These are phyloP conservation scores for Zizania latifolia DNA, from an alignment of 176 grass and related monocot genomes.

Conservation along the genomic window DNA sequence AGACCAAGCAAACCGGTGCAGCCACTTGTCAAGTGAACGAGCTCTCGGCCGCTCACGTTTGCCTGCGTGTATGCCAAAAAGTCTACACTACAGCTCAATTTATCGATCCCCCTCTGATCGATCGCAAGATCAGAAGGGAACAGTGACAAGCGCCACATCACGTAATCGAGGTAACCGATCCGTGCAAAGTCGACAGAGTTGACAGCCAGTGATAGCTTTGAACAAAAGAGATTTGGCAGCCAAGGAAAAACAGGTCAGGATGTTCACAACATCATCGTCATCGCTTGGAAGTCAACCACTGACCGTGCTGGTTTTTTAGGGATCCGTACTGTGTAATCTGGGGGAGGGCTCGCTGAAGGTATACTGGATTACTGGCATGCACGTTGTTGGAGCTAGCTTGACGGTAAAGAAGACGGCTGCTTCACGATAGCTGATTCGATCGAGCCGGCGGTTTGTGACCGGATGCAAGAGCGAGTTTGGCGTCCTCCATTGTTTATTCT, in stretches of 20 bases:
- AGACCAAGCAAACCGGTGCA: neutral
- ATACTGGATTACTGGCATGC: too few relatives aligned
- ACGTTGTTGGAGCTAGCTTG: conserved; percentile 26
- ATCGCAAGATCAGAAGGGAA: neutral
- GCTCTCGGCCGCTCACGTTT: too few relatives aligned
- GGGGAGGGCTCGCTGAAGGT: neutral
- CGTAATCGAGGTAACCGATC: neutral
- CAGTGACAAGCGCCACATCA: conserved; percentile 8
- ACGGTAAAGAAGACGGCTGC: conserved; percentile 20
- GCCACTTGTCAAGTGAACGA: conserved; percentile 2
- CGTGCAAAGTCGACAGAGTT: conserved; percentile 8
- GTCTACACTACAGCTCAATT: neutral
- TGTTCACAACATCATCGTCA: conserved; percentile 13
- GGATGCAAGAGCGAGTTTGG: neutral
- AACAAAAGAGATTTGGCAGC: conserved; percentile 2
- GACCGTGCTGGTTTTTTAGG: neutral
- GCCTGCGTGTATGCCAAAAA: neutral
- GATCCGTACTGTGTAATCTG: neutral
- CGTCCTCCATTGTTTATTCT: neutral
- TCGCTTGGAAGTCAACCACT: conserved; percentile 2
- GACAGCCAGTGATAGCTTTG: neutral
- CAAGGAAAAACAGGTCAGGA: conserved; percentile 32
- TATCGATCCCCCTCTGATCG: neutral
- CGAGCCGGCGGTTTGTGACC: conserved; percentile 16
- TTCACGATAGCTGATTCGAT: conserved; percentile 21